Base-by-base conservation (phyloP, 2,329 filamentous ascomycete genomes). In the Macrophomina tecta region DNA sequence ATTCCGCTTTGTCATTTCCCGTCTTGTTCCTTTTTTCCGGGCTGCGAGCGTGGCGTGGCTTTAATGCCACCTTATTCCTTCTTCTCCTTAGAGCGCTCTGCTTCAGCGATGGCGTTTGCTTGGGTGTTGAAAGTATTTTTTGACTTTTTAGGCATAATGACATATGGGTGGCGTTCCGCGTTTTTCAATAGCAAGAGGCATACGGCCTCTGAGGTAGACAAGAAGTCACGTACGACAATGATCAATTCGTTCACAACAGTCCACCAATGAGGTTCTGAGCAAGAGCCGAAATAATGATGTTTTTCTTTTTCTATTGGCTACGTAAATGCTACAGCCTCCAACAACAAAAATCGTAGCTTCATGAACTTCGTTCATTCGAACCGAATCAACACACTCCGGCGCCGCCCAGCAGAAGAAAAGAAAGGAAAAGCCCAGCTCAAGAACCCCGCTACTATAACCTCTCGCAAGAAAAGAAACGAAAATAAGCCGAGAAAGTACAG, bases 111-210 rank as follows among this genome's bases (percentile, higher is more conserved):
- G 58, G 58, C 45, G 58, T 55, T 23, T 55, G 4, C 2, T 49
- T 55, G 3, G 34, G 34, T n/a, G 30, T 53, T 38, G 38, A 23
- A 23, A 23, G 14, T 16, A 4, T 49, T 49, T 62, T 49, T 42
- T 42, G 45, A 28, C 3, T 16, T 12, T 7, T 18, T 46, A 9
- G 46, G 49, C n/a, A 23, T 36, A n/a, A 23, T 38, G 45, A 40
- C 58, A 40, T 62, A 28, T 45, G 58, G 45, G 46, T 16, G 58
- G 58, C 42, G 58, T 62, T 62, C n/a, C 49, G 46, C 23, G 23
- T 49, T 49, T 49, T 7, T 5, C n/a, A 12, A 14, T 30, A 18
- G 23, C 14, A 7, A 30, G 9, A 16, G 14, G 1, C 3, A 30
- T n/a, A 14, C 7, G 38, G 7, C 38, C 14, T 40, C 38, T 9